Evolutionary conservation across 371 early-diverging fungal species (phyloP).

Genomic region (Syncephalis fuscata): DNA sequence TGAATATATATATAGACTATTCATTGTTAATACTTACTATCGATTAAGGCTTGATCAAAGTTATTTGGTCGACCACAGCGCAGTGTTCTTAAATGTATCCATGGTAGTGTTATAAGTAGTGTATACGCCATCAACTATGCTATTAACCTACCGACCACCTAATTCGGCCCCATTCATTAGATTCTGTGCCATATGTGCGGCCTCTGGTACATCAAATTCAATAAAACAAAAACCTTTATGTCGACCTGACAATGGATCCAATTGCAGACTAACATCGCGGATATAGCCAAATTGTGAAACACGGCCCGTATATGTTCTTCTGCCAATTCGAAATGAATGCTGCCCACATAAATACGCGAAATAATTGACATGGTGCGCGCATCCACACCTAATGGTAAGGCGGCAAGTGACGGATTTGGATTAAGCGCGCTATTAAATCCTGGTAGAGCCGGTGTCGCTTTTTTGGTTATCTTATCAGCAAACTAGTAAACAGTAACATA

Average conservation of each 20-base stretch:
- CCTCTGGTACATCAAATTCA: conserved; percentile 71
- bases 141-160: conserved; percentile 13
- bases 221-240: conserved; percentile 83
- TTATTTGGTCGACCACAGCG: conserved; percentile 21
- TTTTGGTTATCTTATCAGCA: not conserved
- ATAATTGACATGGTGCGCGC: conserved; percentile 14
- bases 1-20: not conserved
- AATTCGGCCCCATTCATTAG: conserved; percentile 18
- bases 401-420: not conserved
- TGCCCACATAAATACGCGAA: conserved; percentile 68
- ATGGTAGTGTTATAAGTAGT: not conserved
- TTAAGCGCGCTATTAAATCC: too few species aligned
- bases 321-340: conserved; percentile 57
- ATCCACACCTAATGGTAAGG: conserved; percentile 5
- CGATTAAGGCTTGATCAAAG: conserved; percentile 13
- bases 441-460: not conserved
- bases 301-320: conserved; percentile 53
- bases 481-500: too few species aligned
- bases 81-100: conserved; percentile 10
- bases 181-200: conserved; percentile 52
- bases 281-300: conserved; percentile 59
- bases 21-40: conserved; percentile 4
- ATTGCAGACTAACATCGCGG: conserved; percentile 47
- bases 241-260: conserved; percentile 46
- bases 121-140: conserved; percentile 1